These are phyloP conservation scores for Akanthomyces muscarius DNA, from an alignment of 2,329 filamentous ascomycete species.

Conservation along the genomic window DNA sequence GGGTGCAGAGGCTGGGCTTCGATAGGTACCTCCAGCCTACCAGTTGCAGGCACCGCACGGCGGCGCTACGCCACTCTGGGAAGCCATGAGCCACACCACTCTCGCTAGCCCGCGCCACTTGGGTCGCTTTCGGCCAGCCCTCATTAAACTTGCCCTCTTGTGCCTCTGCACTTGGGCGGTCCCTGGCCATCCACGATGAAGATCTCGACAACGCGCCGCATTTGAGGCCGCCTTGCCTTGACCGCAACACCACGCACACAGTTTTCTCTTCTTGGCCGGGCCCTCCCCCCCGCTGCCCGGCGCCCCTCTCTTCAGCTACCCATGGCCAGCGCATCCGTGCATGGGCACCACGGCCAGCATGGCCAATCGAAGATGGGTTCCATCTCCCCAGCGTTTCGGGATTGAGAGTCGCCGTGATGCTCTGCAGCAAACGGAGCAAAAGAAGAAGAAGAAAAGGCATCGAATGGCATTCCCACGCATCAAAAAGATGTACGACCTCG, in stretches of 20 bases:
- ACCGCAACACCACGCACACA: neutral
- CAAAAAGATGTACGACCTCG: neutral
- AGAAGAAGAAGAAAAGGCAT: neutral
- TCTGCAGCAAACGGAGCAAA: neutral
- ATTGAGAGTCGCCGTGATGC: neutral
- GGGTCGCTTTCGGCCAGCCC: neutral
- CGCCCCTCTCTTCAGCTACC: conserved; percentile 5
- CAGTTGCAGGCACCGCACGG: neutral
- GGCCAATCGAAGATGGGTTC: neutral
- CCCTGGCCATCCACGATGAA: conserved; percentile 10
- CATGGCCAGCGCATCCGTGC: conserved; percentile 1
- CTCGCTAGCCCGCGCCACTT: conserved; percentile 3
- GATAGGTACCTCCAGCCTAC: neutral
- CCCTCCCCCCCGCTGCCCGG: neutral
- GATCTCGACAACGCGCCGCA: conserved; percentile 14
- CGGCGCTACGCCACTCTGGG: conserved; percentile 8
- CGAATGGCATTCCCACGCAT: neutral
- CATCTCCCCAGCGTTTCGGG: neutral
- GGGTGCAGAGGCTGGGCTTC: neutral
- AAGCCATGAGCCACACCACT: neutral
- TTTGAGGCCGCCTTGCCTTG: neutral
- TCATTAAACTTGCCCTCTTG: neutral
- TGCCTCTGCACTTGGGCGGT: neutral
- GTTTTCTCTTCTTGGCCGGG: neutral
- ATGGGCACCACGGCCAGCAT: neutral